These are phyloP conservation scores for Malus sylvestris DNA, from an alignment of 306 rosid genomes.

Conservation along the genomic window DNA sequence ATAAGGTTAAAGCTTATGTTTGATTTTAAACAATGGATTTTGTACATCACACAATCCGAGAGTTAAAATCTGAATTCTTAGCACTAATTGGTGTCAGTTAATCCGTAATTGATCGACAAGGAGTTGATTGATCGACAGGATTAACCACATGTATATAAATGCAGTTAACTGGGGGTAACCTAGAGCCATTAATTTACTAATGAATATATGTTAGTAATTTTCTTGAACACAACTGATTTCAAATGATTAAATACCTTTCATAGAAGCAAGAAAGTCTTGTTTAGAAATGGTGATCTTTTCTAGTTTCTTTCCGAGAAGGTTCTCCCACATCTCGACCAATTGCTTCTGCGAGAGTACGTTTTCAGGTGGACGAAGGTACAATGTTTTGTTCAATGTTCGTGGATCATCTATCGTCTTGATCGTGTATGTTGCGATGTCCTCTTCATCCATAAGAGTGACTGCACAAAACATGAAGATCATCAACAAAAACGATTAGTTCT, in stretches of 20 bases:
- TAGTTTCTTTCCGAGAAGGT: conserved; percentile 31
- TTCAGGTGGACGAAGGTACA: conserved; percentile 23
- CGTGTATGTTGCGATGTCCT: conserved; percentile 25
- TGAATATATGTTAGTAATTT: not conserved
- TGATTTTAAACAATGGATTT: too few relatives aligned
- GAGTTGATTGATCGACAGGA: too few relatives aligned
- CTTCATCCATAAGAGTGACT: conserved; percentile 26
- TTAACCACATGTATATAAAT: too few relatives aligned
- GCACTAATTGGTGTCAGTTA: not conserved
- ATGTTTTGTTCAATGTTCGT: conserved; percentile 38
- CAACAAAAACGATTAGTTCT: not conserved
- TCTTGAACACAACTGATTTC: too few relatives aligned
- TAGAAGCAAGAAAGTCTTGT: conserved; percentile 6
- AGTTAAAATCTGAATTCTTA: too few relatives aligned
- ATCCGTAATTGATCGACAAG: too few relatives aligned
- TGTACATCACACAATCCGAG: too few relatives aligned
- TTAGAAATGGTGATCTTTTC: conserved; percentile 17
- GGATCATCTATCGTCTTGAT: conserved; percentile 38
- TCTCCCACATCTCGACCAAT: conserved; percentile 39
- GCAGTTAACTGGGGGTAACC: too few relatives aligned
- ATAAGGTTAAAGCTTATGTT: too few relatives aligned
- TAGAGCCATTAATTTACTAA: too few relatives aligned
- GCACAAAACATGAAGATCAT: not conserved
- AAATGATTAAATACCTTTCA: not conserved
- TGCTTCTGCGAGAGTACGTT: conserved; percentile 36